Percentiles rank a stretch among this genome's conserved stretches.
These are phyloP conservation scores for Lactarius sp. DNA, from an alignment of 768 basidiomycete species.

Conservation along the genomic window DNA sequence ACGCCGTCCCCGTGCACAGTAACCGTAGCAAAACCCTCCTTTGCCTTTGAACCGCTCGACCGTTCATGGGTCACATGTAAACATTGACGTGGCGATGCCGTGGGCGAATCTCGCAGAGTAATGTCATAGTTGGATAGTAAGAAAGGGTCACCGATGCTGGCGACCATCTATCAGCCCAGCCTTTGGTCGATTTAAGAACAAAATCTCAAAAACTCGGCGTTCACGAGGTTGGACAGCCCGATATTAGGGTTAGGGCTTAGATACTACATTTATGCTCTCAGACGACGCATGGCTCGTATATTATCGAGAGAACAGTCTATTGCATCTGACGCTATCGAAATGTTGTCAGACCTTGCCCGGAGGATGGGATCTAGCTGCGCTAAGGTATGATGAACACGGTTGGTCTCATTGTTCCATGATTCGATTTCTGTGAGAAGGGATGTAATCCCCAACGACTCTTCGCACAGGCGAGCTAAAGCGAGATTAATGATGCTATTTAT, in stretches of 20 bases:
- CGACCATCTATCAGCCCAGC: conserved; percentile 10
- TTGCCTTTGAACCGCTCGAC: conserved; percentile 29
- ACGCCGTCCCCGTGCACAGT: conserved; percentile 71
- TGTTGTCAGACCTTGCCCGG: conserved; percentile 16
- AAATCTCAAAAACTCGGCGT: background rate
- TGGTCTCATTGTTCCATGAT: background rate
- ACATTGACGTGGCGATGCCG: background rate
- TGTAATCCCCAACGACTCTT: conserved; percentile 6
- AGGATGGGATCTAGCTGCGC: conserved; percentile 13
- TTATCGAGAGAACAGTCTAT: conserved; percentile 21
- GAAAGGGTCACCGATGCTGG: conserved; percentile 22
- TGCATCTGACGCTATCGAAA: conserved; percentile 13
- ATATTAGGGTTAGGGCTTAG: conserved; percentile 15
- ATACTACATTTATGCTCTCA: background rate
- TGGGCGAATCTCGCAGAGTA: background rate
- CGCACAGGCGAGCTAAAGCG: conserved; percentile 8
- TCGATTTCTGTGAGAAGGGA: conserved; percentile 12
- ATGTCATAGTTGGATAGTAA: conserved; percentile 22
- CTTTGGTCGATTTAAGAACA: background rate
- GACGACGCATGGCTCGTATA: conserved; percentile 6
- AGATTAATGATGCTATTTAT: background rate
- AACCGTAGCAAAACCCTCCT: conserved; percentile 58
- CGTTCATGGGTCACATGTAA: conserved; percentile 37
- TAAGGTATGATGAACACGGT: background rate
- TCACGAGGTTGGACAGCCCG: background rate